Base-by-base conservation (phyloP, 352 stramenopile genomes). In the Globisporangium abappressorium region DNA sequence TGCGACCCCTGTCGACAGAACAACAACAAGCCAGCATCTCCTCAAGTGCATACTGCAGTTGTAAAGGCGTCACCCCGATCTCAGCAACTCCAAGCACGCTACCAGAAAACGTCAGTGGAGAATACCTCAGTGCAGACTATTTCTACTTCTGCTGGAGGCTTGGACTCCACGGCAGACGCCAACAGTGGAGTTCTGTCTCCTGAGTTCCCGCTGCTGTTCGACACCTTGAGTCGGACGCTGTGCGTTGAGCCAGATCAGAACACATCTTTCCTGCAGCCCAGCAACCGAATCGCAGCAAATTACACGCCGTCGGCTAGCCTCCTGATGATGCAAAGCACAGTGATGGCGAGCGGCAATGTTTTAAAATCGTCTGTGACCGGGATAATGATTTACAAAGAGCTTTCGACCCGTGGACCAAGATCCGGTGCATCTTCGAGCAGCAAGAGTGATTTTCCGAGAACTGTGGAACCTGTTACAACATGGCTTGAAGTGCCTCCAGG, bases 201-300 rank as follows among this genome's bases (percentile, higher is more conserved):
- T 0, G 55, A 77, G 26, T 63, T 55, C 7, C 38, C 51, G 22
- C 15, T 61, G 41, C 69, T 94, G n/a, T 91, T 93, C 56, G 87
- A 94, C 64, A 46, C 68, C 0, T 73, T 93, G 2, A 84, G 77
- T 36, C 83, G 84, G 18, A 94, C 87, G 0, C 73, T 89, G 9
- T 92, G 83, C 54, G 85, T 93, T 4, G 87, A 94, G 56, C 81
- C 81, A 34, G 83, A 91, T 61, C 71, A 85, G 24, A 89, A 85
- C 51, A 20, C 84, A 28, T 70, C 81, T 3, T 80, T 78, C 8
- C 70, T 93, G 26, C 62, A 78, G 22, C 84, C 87, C 1, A 91
- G 82, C 24, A 92, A 94, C 51, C 82, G 87, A 6, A 93, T 94
- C 36, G 87, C 78, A 5, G 76, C 82, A 0, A 94, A 94, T 46